Conservation (phyloP, 805 yeast genomes). For the Saccharomycopsis guyanensis region DNA sequence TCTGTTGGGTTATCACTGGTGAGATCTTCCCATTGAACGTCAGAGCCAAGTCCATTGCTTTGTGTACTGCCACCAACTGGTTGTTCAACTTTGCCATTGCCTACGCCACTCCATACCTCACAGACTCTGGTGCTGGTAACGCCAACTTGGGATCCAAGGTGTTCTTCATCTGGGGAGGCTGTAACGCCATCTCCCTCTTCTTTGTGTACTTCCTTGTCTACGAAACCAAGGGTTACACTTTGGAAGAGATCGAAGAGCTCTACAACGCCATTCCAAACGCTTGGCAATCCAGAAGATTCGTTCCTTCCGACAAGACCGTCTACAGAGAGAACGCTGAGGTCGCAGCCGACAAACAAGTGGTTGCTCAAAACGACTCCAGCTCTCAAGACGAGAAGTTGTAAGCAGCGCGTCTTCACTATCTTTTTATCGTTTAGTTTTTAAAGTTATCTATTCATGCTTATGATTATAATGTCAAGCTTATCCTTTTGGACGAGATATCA, state of each 20-base stretch:
- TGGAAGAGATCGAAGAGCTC: slow-evolving; percentile 61
- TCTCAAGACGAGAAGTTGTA: background rate
- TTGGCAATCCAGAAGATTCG: slow-evolving; percentile 28
- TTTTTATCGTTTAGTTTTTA: background rate
- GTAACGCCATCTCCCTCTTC: slow-evolving; percentile 47
- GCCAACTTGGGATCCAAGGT: slow-evolving; percentile 57
- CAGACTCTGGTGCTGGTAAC: slow-evolving; percentile 52
- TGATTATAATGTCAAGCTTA: background rate
- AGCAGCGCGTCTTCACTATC: background rate
- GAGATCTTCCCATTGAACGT: slow-evolving; percentile 64
- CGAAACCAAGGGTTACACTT: slow-evolving; percentile 60
- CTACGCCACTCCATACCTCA: slow-evolving; percentile 64
- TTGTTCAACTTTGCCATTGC: slow-evolving; percentile 66
- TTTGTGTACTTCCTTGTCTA: slow-evolving; percentile 50
- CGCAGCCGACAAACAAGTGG: background rate
- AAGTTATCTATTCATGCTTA: background rate
- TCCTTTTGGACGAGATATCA: background rate
- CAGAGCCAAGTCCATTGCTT: slow-evolving; percentile 64
- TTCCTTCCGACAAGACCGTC: slow-evolving; percentile 22
- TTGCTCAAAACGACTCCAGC: background rate
- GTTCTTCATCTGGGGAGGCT: slow-evolving; percentile 72
- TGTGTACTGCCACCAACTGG: slow-evolving; percentile 76
- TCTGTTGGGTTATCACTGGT: slow-evolving; percentile 58
- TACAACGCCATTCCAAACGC: slow-evolving; percentile 34
- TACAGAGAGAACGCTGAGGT: background rate